Evolutionary conservation across 225 moss, liverwort and hornwort genomes (phyloP), one percentile per base, ranked within the genome.

Genomic region (Pleurozium schreberi): DNA sequence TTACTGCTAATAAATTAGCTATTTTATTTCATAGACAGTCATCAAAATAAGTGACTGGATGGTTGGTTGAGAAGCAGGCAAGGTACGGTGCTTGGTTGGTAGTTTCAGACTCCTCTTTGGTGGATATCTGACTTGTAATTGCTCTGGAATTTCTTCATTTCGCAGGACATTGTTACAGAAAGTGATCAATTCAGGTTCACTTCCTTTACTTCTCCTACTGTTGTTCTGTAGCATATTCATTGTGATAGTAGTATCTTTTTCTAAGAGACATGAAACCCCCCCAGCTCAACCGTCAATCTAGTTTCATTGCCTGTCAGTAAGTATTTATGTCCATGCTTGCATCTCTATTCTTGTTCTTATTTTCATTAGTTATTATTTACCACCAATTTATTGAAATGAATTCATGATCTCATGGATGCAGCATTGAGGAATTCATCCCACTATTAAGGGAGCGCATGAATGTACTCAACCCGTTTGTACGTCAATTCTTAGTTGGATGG

Each of bases 371-470:
- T 50, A 19, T 27, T 71, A 33, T 40, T 69, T n/a, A 40, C 34
- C 68, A 10, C 36, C 80, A 67, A 80, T 66, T 75, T 45, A 53
- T 85, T 68, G 55, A 90, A 83, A 57, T 82, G 45, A 85, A 85
- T 62, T 86, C 49, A 50, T 90, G 91, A 91, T 65, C 69, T 87
- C 45, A 42, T 91, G 87, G 43, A 53, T 91, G 88, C 93, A 95
- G 95, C 90, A 95, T 95, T 89, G 95, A 95, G 92, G 92, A 95
- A 88, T 94, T 95, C 78, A 95, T 95, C 80, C 95, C 95, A 52
- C 91, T 95, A 75, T 83, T 95, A 83, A 92, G 95, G 89, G 94
- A 94, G 92, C 95, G 95, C 87, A 95, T 95, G 95, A 95, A 95
- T 92, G 95, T 95, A 16, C 95, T 95, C 85, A 95, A 94, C 83